Conservation (phyloP, 306 rosid species). For the Boehmeria nivea region DNA sequence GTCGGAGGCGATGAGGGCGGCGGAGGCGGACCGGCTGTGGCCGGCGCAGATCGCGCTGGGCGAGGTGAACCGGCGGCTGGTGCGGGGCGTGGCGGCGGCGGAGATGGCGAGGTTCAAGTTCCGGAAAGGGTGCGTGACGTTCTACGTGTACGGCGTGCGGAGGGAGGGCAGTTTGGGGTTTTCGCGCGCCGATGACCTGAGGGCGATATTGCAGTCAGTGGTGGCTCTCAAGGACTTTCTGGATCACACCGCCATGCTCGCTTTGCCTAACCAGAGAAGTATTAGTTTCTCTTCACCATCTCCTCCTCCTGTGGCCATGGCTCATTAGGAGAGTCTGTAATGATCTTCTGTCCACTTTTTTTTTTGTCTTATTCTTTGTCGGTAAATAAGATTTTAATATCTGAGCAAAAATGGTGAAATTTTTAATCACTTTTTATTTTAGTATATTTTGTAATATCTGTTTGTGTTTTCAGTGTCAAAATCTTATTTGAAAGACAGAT, state of each 20-base stretch:
- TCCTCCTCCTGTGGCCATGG: constrained; percentile 69
- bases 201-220: constrained; percentile 64
- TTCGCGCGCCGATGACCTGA: constrained; percentile 63
- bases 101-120: constrained; percentile 96
- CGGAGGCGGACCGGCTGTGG: constrained; percentile 57
- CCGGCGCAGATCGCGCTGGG: constrained; percentile 82
- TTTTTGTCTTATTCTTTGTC: background rate
- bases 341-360: background rate
- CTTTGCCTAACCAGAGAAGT: constrained; percentile 82
- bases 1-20: constrained; percentile 45
- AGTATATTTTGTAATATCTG: no score
- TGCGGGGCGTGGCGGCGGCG: constrained; percentile 57
- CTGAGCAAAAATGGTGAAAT: no score
- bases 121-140: constrained; percentile 88
- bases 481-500: no score
- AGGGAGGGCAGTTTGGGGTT: constrained; percentile 55
- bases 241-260: constrained; percentile 94
- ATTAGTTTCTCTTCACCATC: constrained; percentile 55
- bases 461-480: no score
- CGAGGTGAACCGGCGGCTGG: constrained; percentile 72
- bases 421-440: background rate
- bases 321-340: constrained; percentile 41
- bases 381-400: no score
- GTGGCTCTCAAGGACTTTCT: constrained; percentile 86
- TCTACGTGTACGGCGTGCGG: constrained; percentile 88